phyloP scores from a whole-genome alignment of 257 asterid genomes.

The Forsythia viridissima region DNA sequence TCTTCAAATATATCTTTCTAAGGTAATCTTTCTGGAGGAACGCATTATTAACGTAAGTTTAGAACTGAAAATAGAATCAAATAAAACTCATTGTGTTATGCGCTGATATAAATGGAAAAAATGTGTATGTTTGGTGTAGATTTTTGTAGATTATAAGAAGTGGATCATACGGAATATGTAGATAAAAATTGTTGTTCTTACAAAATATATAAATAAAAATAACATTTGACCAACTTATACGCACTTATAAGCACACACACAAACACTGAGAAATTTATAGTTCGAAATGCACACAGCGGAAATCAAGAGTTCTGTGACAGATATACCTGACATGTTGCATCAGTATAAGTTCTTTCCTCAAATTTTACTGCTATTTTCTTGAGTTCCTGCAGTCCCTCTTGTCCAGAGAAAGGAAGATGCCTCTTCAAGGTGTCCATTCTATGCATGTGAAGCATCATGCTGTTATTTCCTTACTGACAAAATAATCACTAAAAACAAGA shows the following conservation, averaged over 20 bases:
- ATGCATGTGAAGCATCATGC: conserved; percentile 21
- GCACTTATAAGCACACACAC: too few relatives aligned
- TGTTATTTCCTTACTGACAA: conserved; percentile 16
- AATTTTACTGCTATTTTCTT: conserved; percentile 80
- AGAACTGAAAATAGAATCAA: background rate
- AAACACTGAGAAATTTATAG: background rate
- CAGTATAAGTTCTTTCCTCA: conserved; percentile 80
- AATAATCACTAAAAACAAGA: conserved; percentile 2
- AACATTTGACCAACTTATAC: too few relatives aligned
- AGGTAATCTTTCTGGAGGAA: conserved; percentile 73
- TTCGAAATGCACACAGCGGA: conserved; percentile 12
- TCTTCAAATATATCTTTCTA: conserved; percentile 81
- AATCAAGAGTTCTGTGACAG: conserved; percentile 10
- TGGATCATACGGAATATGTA: too few relatives aligned
- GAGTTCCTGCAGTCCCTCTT: conserved; percentile 77
- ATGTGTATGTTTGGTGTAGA: too few relatives aligned
- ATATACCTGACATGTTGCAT: conserved; percentile 78
- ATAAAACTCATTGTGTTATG: background rate
- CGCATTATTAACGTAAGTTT: conserved; percentile 8
- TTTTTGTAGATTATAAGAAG: too few relatives aligned
- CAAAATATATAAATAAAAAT: too few relatives aligned
- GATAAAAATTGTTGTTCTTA: too few relatives aligned
- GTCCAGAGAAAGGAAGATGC: conserved; percentile 86
- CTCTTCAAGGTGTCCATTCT: conserved; percentile 91
- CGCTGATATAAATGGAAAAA: background rate